These are phyloP conservation scores for Lanzia echinophila DNA, from an alignment of 2,329 filamentous ascomycete genomes.

Conservation along the genomic window DNA sequence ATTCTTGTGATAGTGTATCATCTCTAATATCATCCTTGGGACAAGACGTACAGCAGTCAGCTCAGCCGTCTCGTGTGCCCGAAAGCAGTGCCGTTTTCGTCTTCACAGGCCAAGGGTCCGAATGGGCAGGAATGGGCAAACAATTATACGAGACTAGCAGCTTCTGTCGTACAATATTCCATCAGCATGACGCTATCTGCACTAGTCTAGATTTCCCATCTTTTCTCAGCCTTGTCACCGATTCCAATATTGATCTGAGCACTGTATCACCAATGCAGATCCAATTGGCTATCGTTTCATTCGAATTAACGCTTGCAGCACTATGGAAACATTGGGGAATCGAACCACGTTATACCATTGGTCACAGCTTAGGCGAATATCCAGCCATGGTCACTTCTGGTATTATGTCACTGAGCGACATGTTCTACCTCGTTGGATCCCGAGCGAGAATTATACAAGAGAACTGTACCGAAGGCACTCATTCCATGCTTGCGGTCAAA, in stretches of 20 bases:
- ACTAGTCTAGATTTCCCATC: constrained; percentile 21
- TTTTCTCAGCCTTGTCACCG: constrained; percentile 34
- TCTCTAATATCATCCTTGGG: background rate
- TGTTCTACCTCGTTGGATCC: constrained; percentile 62
- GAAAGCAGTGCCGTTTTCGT: background rate
- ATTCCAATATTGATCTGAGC: background rate
- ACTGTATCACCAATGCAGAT: background rate
- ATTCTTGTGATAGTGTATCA: background rate
- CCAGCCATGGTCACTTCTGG: constrained; percentile 64
- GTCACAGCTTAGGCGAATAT: constrained; percentile 65
- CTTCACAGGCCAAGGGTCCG: constrained; percentile 4
- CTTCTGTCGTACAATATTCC: background rate
- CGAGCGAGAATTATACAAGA: constrained; percentile 58
- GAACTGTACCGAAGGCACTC: constrained; percentile 57
- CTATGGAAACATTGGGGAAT: constrained; percentile 50
- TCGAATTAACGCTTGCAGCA: constrained; percentile 36
- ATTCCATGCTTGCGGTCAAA: constrained; percentile 52
- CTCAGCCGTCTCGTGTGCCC: background rate
- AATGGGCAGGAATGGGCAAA: background rate
- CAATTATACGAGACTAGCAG: background rate
- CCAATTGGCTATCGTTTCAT: background rate
- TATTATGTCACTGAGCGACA: constrained; percentile 63
- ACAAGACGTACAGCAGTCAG: background rate
- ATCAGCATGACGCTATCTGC: constrained; percentile 12
- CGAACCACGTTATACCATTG: constrained; percentile 46